These are phyloP conservation scores for Akanthomyces muscarius DNA, from an alignment of 2,329 filamentous ascomycete genomes.

Conservation along the genomic window DNA sequence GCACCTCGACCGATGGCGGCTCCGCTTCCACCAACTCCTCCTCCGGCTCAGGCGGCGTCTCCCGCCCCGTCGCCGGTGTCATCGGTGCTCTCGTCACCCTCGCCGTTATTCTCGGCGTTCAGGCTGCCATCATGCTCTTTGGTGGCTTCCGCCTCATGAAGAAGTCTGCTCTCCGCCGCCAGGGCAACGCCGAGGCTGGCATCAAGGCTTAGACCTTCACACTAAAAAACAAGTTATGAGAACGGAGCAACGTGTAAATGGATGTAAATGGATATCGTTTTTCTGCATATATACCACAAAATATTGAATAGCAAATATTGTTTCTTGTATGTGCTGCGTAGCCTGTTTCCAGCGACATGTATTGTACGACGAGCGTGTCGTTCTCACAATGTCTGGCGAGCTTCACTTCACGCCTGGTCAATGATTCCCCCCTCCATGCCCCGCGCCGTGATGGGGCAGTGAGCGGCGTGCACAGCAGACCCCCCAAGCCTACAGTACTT, in stretches of 20 bases:
- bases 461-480: too few species aligned
- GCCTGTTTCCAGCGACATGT: not conserved
- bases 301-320: constrained; percentile 6
- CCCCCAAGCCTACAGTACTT: too few species aligned
- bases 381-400: too few species aligned
- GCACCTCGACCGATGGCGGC: constrained; percentile 24
- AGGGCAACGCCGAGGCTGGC: constrained; percentile 1
- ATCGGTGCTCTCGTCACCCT: constrained; percentile 68
- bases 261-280: not conserved
- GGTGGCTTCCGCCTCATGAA: constrained; percentile 46
- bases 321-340: not conserved
- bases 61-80: constrained; percentile 71
- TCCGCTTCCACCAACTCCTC: constrained; percentile 22
- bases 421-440: too few species aligned
- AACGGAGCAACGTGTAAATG: not conserved
- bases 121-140: constrained; percentile 40
- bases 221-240: not conserved
- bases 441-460: too few species aligned
- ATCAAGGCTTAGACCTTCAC: not conserved
- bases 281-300: constrained; percentile 8
- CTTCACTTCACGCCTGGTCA: not conserved
- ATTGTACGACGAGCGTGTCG: not conserved
- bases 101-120: constrained; percentile 43
- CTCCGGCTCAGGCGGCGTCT: constrained; percentile 46
- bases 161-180: constrained; percentile 37